Evolutionary conservation across 164 flowering plant genomes (phyloP), one percentile per base, ranked within the genome.

Genomic region (Santalum album): DNA sequence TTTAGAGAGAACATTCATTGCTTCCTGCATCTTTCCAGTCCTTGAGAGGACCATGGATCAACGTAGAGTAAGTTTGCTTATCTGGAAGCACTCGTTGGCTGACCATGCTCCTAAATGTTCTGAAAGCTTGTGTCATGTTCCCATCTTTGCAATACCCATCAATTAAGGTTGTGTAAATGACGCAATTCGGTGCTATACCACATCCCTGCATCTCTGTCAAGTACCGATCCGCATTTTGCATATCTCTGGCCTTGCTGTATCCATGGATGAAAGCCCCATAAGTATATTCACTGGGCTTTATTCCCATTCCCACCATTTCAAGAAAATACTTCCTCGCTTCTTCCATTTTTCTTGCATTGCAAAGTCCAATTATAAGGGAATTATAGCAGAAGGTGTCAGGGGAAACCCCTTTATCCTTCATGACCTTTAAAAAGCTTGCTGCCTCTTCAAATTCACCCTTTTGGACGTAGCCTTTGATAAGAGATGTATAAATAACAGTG

Each of bases 381-480:
- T 80, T 83, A 51, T 76, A 89, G 65, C 86, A 78, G 56, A 78
- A 73, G 6, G 62, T 72, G 67, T 89, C 89, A n/a, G 86, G 87
- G 10, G n/a, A 19, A 24, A 86, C 62, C n/a, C 82, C 87, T 51
- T 64, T 59, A 39, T 65, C 73, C 39, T 46, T 61, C 95, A 90
- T 83, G 45, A 51, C 64, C 34, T 75, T 50, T 22, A 90, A 63
- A 60, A 78, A 52, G 12, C 25, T 61, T 15, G 25, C 54, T 46
- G 81, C 87, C 25, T 79, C 83, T 32, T 71, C 78, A 26, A 73
- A 42, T 57, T 53, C 79, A 36, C 78, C 70, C 58, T 75, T 66
- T 53, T 72, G 63, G 15, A 76, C 42, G 53, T 72, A 56, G 53
- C 76, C 78, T 47, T 69, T 63, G 16, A 88, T 76, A 20, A 87